Percentiles rank a stretch among this genome's conserved stretches.
Evolutionary conservation across 306 rosid species (phyloP).

Genomic region (Acacia melanoxylon): DNA sequence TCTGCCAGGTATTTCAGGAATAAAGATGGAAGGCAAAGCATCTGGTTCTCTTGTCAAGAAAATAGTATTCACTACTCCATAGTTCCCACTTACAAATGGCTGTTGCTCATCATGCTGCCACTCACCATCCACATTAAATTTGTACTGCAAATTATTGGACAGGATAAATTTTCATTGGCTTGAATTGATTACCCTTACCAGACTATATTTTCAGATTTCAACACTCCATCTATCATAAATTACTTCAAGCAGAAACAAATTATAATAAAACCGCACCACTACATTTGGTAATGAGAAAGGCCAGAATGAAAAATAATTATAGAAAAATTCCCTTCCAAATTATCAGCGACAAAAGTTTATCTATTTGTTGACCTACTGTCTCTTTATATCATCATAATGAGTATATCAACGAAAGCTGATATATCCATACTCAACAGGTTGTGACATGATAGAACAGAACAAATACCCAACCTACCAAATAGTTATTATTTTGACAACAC

Average conservation of each 20-base stretch:
- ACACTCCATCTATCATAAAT: conserved; percentile 28
- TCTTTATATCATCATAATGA: background rate
- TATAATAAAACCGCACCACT: conserved; percentile 15
- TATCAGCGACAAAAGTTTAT: background rate
- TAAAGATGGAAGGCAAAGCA: conserved; percentile 39
- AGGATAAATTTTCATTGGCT: conserved; percentile 37
- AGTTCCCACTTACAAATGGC: conserved; percentile 53
- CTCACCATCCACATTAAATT: conserved; percentile 79
- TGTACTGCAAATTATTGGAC: conserved; percentile 60
- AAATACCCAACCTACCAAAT: background rate
- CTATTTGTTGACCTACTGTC: background rate
- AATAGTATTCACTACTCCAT: conserved; percentile 71
- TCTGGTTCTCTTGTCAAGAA: conserved; percentile 51
- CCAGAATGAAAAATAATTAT: conserved; percentile 5
- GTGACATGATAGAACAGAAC: background rate
- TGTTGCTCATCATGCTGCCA: conserved; percentile 85
- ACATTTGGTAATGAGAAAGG: background rate
- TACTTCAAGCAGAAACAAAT: background rate
- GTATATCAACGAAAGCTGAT: background rate
- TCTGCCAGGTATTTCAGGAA: conserved; percentile 56
- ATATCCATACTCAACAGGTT: background rate
- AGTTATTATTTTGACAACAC: background rate
- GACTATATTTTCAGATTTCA: conserved; percentile 13
- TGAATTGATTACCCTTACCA: conserved; percentile 2
- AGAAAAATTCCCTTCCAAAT: conserved; percentile 5